Percentiles rank a stretch among this genome's conserved stretches.
Conservation (phyloP, 2,329 filamentous ascomycete species). For the Cladophialophora yegresii region DNA sequence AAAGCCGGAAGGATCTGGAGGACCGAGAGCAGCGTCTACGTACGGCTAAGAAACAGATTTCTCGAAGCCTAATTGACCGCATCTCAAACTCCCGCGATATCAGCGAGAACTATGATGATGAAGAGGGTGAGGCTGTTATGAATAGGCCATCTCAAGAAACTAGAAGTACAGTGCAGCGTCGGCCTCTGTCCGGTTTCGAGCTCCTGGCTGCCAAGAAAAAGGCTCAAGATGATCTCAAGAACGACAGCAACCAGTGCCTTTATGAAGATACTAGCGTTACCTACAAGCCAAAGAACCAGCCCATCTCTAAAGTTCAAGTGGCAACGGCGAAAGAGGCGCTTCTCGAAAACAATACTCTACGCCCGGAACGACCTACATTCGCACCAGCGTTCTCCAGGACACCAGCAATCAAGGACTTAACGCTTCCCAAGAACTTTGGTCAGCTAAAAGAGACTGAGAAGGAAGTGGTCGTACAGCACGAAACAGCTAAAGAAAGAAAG, state of each 20-base stretch:
- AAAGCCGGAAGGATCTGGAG: background rate
- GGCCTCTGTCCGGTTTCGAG: constrained; percentile 1
- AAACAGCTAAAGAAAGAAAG: constrained; percentile 29
- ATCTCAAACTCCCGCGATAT: background rate
- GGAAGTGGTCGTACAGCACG: constrained; percentile 23
- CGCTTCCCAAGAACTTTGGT: constrained; percentile 22
- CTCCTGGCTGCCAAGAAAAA: background rate
- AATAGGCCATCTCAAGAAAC: background rate
- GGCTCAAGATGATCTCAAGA: background rate
- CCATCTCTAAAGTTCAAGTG: constrained; percentile 10
- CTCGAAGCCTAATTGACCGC: background rate
- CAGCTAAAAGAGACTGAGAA: constrained; percentile 19
- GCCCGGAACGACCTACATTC: background rate
- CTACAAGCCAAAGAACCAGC: background rate
- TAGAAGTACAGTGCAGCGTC: background rate
- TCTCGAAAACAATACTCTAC: background rate
- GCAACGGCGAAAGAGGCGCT: constrained; percentile 8
- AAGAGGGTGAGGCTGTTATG: background rate
- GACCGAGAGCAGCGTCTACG: constrained; percentile 13
- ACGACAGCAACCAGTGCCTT: background rate
- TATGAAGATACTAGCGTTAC: background rate
- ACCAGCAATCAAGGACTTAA: constrained; percentile 2
- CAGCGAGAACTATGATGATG: background rate
- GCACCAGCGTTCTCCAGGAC: background rate
- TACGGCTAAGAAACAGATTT: background rate